Percentiles rank a stretch among this genome's conserved stretches.
These are phyloP conservation scores for Raddia guianensis DNA, from an alignment of 176 grass and related monocot genomes.

Conservation along the genomic window DNA sequence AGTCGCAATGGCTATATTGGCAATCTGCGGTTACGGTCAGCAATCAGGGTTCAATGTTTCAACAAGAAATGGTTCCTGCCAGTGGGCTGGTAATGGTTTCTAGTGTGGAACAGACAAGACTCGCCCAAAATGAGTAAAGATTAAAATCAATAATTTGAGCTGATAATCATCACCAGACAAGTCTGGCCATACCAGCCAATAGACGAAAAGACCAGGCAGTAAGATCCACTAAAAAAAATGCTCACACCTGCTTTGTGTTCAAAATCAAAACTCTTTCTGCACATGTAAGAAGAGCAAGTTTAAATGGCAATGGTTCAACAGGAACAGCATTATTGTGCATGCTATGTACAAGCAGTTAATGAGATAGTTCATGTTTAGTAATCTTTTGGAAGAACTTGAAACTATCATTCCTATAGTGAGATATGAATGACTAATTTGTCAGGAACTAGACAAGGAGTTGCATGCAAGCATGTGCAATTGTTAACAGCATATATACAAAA, in stretches of 20 bases:
- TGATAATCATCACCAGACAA: background rate
- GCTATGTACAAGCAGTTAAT: background rate
- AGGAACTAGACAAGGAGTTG: background rate
- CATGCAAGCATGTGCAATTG: background rate
- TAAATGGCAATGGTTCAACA: background rate
- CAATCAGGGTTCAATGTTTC: background rate
- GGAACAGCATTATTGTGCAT: background rate
- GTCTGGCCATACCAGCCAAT: background rate
- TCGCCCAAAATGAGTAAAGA: slow-evolving; percentile 6
- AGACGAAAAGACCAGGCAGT: background rate
- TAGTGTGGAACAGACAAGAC: slow-evolving; percentile 1
- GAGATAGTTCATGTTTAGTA: background rate
- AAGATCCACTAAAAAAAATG: background rate
- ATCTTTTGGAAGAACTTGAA: background rate
- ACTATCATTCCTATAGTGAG: background rate
- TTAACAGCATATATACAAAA: too few relatives aligned
- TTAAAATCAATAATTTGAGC: background rate
- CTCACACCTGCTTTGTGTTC: background rate
- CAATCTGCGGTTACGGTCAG: background rate
- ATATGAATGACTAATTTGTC: background rate
- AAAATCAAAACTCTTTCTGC: background rate
- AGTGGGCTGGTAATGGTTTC: background rate
- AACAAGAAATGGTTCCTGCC: background rate
- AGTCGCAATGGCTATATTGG: background rate
- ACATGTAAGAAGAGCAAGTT: background rate